Percentiles rank a stretch among this genome's conserved stretches.
Evolutionary conservation across 345 rosid species (phyloP).

Genomic region (Aurinia saxatilis): DNA sequence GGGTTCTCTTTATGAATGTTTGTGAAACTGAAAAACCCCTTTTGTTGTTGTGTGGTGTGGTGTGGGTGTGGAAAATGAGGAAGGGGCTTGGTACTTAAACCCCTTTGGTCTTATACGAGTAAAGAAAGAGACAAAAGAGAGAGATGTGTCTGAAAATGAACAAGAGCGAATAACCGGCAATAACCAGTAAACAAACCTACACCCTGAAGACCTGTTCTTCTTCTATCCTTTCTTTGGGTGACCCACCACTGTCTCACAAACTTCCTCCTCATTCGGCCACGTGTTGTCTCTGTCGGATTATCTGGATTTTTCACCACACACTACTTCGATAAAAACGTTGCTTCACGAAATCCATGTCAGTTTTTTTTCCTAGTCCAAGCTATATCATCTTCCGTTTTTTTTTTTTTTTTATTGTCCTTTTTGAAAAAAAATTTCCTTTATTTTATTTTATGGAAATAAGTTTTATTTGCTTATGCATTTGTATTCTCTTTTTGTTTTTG

Average conservation of each 20-base stretch:
- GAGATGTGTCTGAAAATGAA: slow-evolving; percentile 10
- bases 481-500: no score
- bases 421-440: background rate
- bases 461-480: no score
- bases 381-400: slow-evolving; percentile 15
- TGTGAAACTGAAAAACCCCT: slow-evolving; percentile 12
- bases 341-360: slow-evolving; percentile 21
- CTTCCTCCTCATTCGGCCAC: slow-evolving; percentile 8
- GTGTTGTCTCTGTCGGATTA: slow-evolving; percentile 20
- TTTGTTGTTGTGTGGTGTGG: background rate
- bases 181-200: slow-evolving; percentile 28
- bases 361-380: slow-evolving; percentile 17
- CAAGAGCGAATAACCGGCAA: slow-evolving; percentile 27
- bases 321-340: slow-evolving; percentile 26
- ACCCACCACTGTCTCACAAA: slow-evolving; percentile 31
- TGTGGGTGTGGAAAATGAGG: background rate
- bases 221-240: slow-evolving; percentile 24
- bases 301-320: slow-evolving; percentile 19
- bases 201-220: slow-evolving; percentile 36
- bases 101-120: slow-evolving; percentile 28
- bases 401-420: background rate
- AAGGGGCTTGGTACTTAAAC: slow-evolving; percentile 15
- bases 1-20: background rate
- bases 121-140: background rate
- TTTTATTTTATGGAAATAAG: background rate